Conservation (phyloP, 192 early-diverging fungal genomes). For the Funneliformis geosporum region DNA sequence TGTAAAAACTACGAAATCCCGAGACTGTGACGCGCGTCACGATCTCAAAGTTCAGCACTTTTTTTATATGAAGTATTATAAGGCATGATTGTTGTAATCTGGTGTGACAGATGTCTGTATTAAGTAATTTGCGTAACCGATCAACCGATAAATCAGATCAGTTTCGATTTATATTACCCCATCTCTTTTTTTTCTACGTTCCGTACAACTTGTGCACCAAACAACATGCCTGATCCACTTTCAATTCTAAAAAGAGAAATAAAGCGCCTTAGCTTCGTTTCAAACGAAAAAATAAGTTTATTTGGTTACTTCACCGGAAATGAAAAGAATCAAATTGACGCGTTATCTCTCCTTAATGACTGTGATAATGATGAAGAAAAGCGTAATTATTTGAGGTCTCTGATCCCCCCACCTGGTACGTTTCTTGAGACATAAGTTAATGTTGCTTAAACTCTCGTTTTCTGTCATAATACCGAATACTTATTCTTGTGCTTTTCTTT, state of each 20-base stretch:
- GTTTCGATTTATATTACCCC: not conserved
- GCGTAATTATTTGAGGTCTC: not conserved
- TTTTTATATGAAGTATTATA: no score
- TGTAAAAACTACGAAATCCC: no score
- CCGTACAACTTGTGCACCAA: no score
- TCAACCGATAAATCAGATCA: no score
- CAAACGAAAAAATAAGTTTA: slow-evolving; percentile 1
- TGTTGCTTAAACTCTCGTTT: not conserved
- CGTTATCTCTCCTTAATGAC: not conserved
- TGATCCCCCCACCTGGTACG: not conserved
- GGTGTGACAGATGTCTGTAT: no score
- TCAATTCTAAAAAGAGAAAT: not conserved
- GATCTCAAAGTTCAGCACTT: no score
- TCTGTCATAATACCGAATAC: not conserved
- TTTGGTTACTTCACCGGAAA: not conserved
- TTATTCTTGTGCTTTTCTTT: slow-evolving; percentile 27
- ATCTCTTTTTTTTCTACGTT: no score
- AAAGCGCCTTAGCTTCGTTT: no score
- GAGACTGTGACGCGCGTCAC: no score
- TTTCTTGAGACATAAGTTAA: not conserved
- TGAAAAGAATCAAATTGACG: not conserved
- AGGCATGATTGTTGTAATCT: no score
- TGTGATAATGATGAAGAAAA: not conserved
- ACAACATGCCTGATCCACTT: no score
- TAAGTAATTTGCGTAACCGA: no score